Percentiles rank a stretch among this genome's conserved stretches.
phyloP scores from a whole-genome alignment of 345 rosid species.

The Pistacia integerrima region DNA sequence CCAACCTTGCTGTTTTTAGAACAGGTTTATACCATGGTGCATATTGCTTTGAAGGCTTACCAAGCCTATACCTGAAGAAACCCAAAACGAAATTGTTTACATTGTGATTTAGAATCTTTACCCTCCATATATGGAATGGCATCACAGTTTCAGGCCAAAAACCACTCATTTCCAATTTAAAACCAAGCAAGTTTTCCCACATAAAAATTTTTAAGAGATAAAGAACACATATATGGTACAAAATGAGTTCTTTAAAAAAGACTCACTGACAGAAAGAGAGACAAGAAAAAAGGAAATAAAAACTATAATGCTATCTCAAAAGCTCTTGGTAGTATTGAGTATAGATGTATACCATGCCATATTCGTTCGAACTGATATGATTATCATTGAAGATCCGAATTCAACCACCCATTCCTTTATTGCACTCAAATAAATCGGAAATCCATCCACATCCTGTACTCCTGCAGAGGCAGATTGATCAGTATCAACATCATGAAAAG shows the following conservation, averaged over 20 bases:
- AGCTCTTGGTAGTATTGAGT: slow-evolving; percentile 15
- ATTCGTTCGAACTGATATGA: slow-evolving; percentile 67
- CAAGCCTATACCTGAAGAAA: slow-evolving; percentile 74
- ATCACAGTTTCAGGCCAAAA: not conserved
- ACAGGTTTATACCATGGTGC: slow-evolving; percentile 72
- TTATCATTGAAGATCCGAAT: slow-evolving; percentile 55
- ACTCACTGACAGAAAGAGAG: not conserved
- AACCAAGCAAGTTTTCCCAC: not conserved
- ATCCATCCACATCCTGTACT: slow-evolving; percentile 39
- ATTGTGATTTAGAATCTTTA: not conserved
- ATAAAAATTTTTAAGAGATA: not conserved
- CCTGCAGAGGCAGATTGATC: slow-evolving; percentile 46
- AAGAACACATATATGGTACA: not conserved
- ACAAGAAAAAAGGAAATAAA: not conserved
- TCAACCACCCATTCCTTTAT: slow-evolving; percentile 90
- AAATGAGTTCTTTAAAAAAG: not conserved
- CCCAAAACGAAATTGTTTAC: not conserved
- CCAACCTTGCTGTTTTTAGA: slow-evolving; percentile 65
- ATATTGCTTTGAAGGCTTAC: slow-evolving; percentile 77
- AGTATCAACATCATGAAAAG: slow-evolving; percentile 40
- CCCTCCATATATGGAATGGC: not conserved
- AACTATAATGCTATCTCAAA: not conserved
- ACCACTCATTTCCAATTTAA: not conserved
- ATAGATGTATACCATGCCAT: slow-evolving; percentile 62
- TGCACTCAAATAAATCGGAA: slow-evolving; percentile 59